Percentiles rank a stretch among this genome's conserved stretches.
phyloP scores from a whole-genome alignment of 163 green algal species.

The Chlorella variabilis region DNA sequence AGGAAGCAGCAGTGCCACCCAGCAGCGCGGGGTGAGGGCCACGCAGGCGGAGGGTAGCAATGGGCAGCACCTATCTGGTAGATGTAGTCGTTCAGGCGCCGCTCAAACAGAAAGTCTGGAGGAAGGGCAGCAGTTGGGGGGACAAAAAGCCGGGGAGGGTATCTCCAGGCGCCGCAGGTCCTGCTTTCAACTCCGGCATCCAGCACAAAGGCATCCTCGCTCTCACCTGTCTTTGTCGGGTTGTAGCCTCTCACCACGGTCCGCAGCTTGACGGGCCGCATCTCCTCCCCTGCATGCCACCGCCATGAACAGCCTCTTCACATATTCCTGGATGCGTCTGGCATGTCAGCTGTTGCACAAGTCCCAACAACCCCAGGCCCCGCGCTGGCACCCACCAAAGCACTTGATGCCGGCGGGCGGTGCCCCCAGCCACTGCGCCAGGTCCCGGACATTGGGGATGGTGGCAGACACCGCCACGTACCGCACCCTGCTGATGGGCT shows the following conservation, averaged over 20 bases:
- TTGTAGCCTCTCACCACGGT: slow-evolving; percentile 86
- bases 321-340: no score
- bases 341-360: no score
- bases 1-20: no score
- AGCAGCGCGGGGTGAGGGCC: no score
- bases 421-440: slow-evolving; percentile 85
- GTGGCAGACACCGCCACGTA: slow-evolving; percentile 94
- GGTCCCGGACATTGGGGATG: slow-evolving; percentile 90
- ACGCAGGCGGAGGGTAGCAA: no score
- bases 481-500: slow-evolving; percentile 76
- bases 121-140: neutral
- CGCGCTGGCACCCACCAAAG: slow-evolving; percentile 73
- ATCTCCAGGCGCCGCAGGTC: no score
- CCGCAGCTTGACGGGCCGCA: slow-evolving; percentile 85
- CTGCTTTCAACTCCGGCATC: no score
- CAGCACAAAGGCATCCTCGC: no score
- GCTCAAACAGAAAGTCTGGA: slow-evolving; percentile 97
- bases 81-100: slow-evolving; percentile 82
- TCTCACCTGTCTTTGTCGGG: slow-evolving; percentile 75
- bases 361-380: no score
- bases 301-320: no score
- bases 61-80: no score
- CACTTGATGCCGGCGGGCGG: slow-evolving; percentile 63
- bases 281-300: slow-evolving; percentile 80
- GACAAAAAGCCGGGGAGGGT: no score